Evolutionary conservation across 768 basidiomycete species (phyloP).

Genomic region (Suillus cothurnatus): DNA sequence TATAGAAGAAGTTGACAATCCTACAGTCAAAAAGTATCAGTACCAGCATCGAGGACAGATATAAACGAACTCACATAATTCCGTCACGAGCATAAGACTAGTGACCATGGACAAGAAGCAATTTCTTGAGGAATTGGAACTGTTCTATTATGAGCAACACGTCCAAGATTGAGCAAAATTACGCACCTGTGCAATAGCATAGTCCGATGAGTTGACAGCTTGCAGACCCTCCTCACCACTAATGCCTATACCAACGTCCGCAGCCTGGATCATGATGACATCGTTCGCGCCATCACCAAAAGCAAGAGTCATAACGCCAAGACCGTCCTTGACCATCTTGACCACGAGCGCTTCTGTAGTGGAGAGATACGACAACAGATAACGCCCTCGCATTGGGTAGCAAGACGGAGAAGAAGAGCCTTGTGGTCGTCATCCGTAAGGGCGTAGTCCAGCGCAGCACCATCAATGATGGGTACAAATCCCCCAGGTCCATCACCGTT

Average conservation of each 20-base stretch:
- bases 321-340: conserved; percentile 87
- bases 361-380: conserved; percentile 98
- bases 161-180: neutral
- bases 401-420: conserved; percentile 74
- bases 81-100: conserved; percentile 98
- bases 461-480: conserved; percentile 92
- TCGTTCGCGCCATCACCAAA: conserved; percentile 99
- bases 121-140: conserved; percentile 92
- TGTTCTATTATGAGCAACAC: conserved; percentile 24
- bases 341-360: conserved; percentile 95
- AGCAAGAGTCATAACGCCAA: conserved; percentile 91
- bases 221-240: conserved; percentile 97
- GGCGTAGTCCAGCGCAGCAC: conserved; percentile 71
- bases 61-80: conserved; percentile 65
- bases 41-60: neutral
- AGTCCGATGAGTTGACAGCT: conserved; percentile 99
- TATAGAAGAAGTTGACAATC: conserved; percentile 99
- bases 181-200: conserved; percentile 90
- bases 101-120: conserved; percentile 95
- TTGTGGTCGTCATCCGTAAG: conserved; percentile 74
- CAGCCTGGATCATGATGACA: conserved; percentile 99
- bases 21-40: conserved; percentile 37
- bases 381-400: conserved; percentile 90
- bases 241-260: conserved; percentile 97
- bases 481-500: conserved; percentile 91